Base-by-base conservation (phyloP, 1,284 basidiomycete species). In the Acaromyces ingoldii region DNA sequence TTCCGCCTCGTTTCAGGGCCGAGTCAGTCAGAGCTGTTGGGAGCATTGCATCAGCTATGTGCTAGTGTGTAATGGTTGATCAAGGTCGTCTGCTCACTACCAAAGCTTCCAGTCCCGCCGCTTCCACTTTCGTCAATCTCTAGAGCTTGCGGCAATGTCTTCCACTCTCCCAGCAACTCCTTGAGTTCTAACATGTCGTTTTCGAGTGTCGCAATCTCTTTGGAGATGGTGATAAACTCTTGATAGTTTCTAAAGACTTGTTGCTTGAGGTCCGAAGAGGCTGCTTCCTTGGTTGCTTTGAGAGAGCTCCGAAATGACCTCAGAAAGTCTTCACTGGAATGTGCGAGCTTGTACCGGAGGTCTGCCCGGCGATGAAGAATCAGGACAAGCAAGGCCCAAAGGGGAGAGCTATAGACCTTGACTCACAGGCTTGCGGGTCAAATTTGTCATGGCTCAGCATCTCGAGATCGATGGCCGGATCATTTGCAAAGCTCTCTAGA, bases 101-200 rank as follows among this genome's bases (percentile, higher is more conserved):
- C 45, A 15, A 48, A 22, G 33, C 46, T 36, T 21, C 17, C 38
- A 37, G n/a, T n/a, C 53, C 40, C 49, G 47, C 45, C 57, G 3
- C 29, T 44, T n/a, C 53, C 43, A 26, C 36, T 55, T 38, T 72
- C 68, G 24, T 71, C 65, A 7, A 71, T 42, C 46, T 72, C 62
- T 5, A 74, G 57, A 19, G 63, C 63, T 13, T 67, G 65, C 0
- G 70, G 72, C 9, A 74, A 53, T 29, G 60, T 55, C 55, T 66
- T 91, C 87, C 92, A 98, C 71, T 98, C 95, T 13, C 86, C 85
- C 1, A 98, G 80, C 2, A 88, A 83, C 55, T 93, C 89, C 74
- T 96, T 97, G 74, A 98, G 84, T 72, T 97, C 92, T 31, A 97
- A 82, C 88, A 97, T 90, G 75, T 97, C 92, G 73, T 93, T 96